Percentiles rank a stretch among this genome's conserved stretches.
phyloP scores from a whole-genome alignment of 2,329 filamentous ascomycete genomes.

The Arthrobotrys conoides region DNA sequence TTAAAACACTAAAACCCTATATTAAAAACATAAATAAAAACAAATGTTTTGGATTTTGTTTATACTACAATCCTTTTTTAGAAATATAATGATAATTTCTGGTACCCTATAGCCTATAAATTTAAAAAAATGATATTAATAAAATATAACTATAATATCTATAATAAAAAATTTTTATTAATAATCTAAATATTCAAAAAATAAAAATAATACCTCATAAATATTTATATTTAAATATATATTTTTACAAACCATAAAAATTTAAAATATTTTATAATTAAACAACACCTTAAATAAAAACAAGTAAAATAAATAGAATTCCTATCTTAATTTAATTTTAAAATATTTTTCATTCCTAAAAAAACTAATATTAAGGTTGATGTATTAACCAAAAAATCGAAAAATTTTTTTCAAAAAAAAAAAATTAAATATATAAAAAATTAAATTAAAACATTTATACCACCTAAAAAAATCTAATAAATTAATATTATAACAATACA shows the following conservation, averaged over 20 bases:
- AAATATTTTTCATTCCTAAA: constrained; percentile 1
- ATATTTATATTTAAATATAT: constrained; percentile 7
- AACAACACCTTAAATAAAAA: constrained; percentile 6
- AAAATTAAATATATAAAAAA: constrained; percentile 2
- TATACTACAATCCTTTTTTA: constrained; percentile 1
- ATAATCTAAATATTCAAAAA: constrained; percentile 14
- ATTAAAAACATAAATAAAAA: constrained; percentile 6
- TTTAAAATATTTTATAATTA: constrained; percentile 18
- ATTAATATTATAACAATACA: constrained; percentile 14
- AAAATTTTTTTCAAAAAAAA: not conserved
- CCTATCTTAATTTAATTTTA: constrained; percentile 10
- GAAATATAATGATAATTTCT: not conserved
- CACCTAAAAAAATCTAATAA: not conserved
- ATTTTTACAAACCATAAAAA: constrained; percentile 13
- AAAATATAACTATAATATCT: constrained; percentile 18
- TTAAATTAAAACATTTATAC: constrained; percentile 18
- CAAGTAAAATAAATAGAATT: constrained; percentile 4
- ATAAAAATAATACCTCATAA: constrained; percentile 5
- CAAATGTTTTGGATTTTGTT: not conserved
- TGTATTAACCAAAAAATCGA: constrained; percentile 1
- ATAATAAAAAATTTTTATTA: constrained; percentile 9
- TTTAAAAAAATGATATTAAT: not conserved
- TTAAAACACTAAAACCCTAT: not conserved
- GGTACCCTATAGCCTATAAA: not conserved
- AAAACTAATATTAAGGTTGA: constrained; percentile 10